phyloP scores from a whole-genome alignment of 495 filamentous ascomycete genomes.

The Clavariopsis aquatica region DNA sequence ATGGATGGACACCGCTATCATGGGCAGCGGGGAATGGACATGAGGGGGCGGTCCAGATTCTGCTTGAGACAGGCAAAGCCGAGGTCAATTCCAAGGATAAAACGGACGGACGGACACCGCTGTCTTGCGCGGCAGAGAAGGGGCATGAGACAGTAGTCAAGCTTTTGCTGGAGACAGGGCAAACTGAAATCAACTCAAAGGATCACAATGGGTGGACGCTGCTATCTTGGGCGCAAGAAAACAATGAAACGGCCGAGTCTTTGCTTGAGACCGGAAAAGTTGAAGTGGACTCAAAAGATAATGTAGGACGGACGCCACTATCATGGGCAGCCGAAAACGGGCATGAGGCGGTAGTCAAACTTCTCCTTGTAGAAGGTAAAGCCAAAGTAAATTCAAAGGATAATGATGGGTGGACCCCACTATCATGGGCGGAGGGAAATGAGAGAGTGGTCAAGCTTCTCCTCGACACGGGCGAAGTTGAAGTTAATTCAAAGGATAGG shows the following conservation, averaged over 20 bases:
- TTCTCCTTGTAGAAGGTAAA: conserved; percentile 1
- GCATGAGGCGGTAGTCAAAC: neutral
- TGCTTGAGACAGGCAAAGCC: neutral
- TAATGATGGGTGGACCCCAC: neutral
- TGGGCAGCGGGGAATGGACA: no score
- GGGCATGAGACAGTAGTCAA: neutral
- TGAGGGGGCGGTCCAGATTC: no score
- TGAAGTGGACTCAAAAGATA: conserved; percentile 7
- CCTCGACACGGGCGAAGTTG: conserved; percentile 5
- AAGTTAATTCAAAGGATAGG: neutral
- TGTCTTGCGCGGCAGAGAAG: neutral
- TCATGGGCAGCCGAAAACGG: conserved; percentile 1
- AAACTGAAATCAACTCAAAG: no score
- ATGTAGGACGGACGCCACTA: neutral
- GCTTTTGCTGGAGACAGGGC: neutral
- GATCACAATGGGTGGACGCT: no score
- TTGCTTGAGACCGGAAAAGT: conserved; percentile 7
- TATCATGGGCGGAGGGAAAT: neutral
- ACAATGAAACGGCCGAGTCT: neutral
- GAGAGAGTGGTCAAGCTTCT: conserved; percentile 11
- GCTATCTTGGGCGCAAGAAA: neutral
- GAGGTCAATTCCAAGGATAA: no score
- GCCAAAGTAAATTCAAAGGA: conserved; percentile 1
- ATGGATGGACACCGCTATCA: no score
- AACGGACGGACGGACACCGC: neutral